These are phyloP conservation scores for Cyclotella baltica DNA, from an alignment of 108 stramenopile species.

Conservation along the genomic window DNA sequence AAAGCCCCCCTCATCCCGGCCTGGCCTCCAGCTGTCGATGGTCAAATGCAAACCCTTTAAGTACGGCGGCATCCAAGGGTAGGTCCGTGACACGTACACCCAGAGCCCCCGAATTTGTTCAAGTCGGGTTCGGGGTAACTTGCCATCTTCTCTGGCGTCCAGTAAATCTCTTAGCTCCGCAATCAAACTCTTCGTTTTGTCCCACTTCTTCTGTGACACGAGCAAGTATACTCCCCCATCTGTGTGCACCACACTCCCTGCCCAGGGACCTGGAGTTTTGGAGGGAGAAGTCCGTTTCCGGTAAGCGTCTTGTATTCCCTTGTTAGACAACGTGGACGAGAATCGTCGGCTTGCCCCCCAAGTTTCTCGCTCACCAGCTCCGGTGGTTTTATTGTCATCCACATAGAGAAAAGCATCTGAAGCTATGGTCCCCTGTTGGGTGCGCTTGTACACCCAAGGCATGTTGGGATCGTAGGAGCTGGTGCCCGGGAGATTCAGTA, in stretches of 20 bases:
- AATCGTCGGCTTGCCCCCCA: neutral
- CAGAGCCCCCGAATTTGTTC: conserved; percentile 46
- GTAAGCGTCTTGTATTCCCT: neutral
- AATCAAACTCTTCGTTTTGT: neutral
- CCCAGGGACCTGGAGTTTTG: neutral
- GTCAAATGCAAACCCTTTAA: conserved; percentile 62
- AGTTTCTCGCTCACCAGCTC: neutral
- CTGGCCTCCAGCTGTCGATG: conserved; percentile 44
- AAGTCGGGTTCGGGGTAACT: neutral
- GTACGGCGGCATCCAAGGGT: conserved; percentile 46
- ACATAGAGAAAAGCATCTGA: neutral
- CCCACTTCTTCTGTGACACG: neutral
- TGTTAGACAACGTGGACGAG: neutral
- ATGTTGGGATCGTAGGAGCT: conserved; percentile 2
- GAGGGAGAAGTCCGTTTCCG: neutral
- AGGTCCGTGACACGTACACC: conserved; percentile 51
- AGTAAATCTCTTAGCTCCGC: neutral
- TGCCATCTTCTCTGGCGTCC: neutral
- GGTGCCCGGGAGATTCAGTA: conserved; percentile 27
- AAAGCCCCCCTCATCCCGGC: conserved; percentile 41
- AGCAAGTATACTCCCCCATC: neutral
- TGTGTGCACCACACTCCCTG: neutral
- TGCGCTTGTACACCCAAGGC: conserved; percentile 23
- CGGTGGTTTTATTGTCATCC: neutral
- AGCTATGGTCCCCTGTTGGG: neutral